Percentiles rank a stretch among this genome's conserved stretches.
Evolutionary conservation across 2,329 filamentous ascomycete genomes (phyloP).

Genomic region (Exophiala spinifera): DNA sequence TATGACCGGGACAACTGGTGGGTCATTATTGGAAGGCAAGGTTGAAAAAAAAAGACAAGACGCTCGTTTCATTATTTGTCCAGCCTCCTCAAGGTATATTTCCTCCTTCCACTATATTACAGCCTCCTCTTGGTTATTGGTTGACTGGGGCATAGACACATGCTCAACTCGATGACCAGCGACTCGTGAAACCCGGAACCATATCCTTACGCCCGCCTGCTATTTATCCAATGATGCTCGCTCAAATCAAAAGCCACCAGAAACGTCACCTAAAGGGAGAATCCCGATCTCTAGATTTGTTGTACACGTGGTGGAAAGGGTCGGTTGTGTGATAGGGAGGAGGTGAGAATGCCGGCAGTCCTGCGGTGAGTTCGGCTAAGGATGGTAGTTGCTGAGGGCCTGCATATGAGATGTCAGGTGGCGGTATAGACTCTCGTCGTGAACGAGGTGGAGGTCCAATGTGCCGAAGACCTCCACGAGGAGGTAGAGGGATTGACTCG

Average conservation of each 20-base stretch:
- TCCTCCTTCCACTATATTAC: constrained; percentile 24
- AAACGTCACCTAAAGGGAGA: constrained; percentile 32
- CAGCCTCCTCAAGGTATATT: neutral
- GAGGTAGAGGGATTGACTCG: constrained; percentile 15
- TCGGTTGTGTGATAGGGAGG: constrained; percentile 31
- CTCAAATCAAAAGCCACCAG: constrained; percentile 20
- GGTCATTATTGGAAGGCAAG: constrained; percentile 43
- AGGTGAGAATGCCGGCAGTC: constrained; percentile 45
- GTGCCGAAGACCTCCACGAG: constrained; percentile 15
- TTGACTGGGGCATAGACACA: constrained; percentile 24
- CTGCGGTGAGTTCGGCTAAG: constrained; percentile 46
- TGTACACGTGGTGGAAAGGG: constrained; percentile 31
- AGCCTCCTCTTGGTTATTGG: constrained; percentile 41
- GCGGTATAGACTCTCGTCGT: constrained; percentile 38
- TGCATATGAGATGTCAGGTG: constrained; percentile 34
- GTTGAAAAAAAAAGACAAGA: constrained; percentile 9
- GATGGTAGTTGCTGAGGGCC: constrained; percentile 42
- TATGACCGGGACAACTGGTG: constrained; percentile 99
- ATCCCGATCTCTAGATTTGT: constrained; percentile 36
- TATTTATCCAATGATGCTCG: constrained; percentile 34
- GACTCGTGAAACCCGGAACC: constrained; percentile 29
- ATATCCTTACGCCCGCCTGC: constrained; percentile 33
- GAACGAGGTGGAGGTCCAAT: constrained; percentile 32
- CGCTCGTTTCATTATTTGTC: constrained; percentile 4
- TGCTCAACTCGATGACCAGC: constrained; percentile 26